Evolutionary conservation across 2,329 filamentous ascomycete genomes (phyloP).

Genomic region (Fusarium proliferatum): DNA sequence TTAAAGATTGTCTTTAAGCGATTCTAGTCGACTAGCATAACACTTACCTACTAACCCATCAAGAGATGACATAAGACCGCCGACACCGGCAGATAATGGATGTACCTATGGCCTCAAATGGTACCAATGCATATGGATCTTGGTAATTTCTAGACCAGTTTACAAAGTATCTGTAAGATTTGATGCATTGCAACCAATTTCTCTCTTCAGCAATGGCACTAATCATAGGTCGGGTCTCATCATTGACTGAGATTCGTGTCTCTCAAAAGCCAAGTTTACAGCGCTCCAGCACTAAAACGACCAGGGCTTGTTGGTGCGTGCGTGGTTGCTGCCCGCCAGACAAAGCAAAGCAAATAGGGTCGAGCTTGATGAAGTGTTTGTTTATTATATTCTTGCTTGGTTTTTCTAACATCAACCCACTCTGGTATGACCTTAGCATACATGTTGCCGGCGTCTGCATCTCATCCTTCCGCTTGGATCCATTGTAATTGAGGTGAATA

Average conservation of each 20-base stretch:
- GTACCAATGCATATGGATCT: not conserved
- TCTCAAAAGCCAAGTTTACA: slow-evolving; percentile 16
- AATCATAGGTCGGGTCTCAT: not conserved
- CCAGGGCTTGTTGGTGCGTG: slow-evolving; percentile 29
- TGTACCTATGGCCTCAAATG: not conserved
- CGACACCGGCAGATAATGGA: not conserved
- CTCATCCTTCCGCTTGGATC: not conserved
- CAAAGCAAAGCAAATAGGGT: slow-evolving; percentile 11
- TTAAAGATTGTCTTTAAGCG: not conserved
- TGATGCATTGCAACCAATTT: not conserved
- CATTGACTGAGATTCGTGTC: slow-evolving; percentile 1
- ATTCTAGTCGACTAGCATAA: not conserved
- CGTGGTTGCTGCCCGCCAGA: slow-evolving; percentile 26
- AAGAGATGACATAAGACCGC: not conserved
- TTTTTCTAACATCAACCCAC: slow-evolving; percentile 11
- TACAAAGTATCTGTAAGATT: not conserved
- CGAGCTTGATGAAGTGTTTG: slow-evolving; percentile 1
- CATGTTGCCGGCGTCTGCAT: not conserved
- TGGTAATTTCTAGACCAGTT: not conserved
- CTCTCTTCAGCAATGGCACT: not conserved
- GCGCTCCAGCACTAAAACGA: slow-evolving; percentile 13
- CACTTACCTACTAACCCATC: not conserved
- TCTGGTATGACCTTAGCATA: slow-evolving; percentile 8
- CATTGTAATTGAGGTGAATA: not conserved
- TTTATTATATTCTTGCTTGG: not conserved